Percentiles rank a stretch among this genome's conserved stretches.
These are phyloP conservation scores for Hypoxylon lienhwacheense DNA, from an alignment of 495 filamentous ascomycete genomes.

Conservation along the genomic window DNA sequence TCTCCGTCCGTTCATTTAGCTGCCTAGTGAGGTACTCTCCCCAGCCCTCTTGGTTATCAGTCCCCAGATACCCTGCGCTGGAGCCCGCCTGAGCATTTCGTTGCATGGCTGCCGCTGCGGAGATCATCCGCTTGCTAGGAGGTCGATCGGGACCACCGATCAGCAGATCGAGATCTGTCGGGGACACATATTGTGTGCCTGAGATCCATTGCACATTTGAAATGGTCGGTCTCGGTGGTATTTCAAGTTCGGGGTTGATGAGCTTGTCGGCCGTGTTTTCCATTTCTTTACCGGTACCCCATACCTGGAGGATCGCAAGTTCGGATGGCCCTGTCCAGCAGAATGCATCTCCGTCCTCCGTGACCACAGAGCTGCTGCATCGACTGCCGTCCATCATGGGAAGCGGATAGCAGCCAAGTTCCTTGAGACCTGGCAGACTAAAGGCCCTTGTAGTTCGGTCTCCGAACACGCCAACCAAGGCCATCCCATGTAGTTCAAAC, in stretches of 20 bases:
- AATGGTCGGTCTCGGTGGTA: slow-evolving; percentile 89
- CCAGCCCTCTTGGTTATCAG: slow-evolving; percentile 59
- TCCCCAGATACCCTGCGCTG: slow-evolving; percentile 60
- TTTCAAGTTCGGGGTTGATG: slow-evolving; percentile 68
- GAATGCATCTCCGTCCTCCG: slow-evolving; percentile 75
- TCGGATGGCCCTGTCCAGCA: slow-evolving; percentile 91
- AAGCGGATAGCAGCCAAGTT: slow-evolving; percentile 70
- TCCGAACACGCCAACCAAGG: slow-evolving; percentile 79
- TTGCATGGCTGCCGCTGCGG: slow-evolving; percentile 49
- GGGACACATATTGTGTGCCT: slow-evolving; percentile 87
- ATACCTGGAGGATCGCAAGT: slow-evolving; percentile 74
- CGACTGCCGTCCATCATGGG: slow-evolving; percentile 71
- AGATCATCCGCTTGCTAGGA: slow-evolving; percentile 73
- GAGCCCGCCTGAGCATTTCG: slow-evolving; percentile 46
- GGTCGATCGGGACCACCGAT: slow-evolving; percentile 89
- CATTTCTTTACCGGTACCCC: slow-evolving; percentile 67
- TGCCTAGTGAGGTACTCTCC: slow-evolving; percentile 73
- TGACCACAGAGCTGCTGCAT: slow-evolving; percentile 66
- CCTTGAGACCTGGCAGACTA: slow-evolving; percentile 82
- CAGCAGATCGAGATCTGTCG: slow-evolving; percentile 85
- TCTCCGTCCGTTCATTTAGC: slow-evolving; percentile 87
- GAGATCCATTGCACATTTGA: slow-evolving; percentile 95
- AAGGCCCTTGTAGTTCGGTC: slow-evolving; percentile 77
- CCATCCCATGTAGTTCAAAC: slow-evolving; percentile 70
- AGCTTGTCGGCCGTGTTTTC: slow-evolving; percentile 66